Base-by-base conservation (phyloP, 768 basidiomycete species). In the Lactifluus pinguis region DNA sequence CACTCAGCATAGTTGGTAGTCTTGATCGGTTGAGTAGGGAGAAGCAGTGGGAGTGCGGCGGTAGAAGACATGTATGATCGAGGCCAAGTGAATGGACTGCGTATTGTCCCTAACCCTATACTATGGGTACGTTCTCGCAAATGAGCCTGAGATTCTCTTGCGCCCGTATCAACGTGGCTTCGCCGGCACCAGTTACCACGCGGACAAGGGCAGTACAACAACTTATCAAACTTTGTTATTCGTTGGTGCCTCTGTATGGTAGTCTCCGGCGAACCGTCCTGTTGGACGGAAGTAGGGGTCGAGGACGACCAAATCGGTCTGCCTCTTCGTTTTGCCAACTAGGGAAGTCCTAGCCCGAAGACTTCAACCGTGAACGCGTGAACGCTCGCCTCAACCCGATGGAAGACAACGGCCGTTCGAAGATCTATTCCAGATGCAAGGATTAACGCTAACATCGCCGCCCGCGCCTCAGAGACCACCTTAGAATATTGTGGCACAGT, bases 401-500 rank as follows among this genome's bases (percentile, higher is more conserved):
- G 84, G 69, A 94, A 98, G 11, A 97, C 63, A 49, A 85, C 79
- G 13, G 83, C 86, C 64, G 83, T 76, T 59, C 82, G 76, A 0
- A 89, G 88, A 70, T 95, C 85, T 39, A 98, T 78, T 1, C 95
- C 94, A 53, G 92, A 79, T 0, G 95, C 92, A 8, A 98, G 76
- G 15, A 98, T 72, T 8, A 84, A 82, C 0, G 94, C 92, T 29
- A 95, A 76, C 81, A 90, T 85, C 49, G 94, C 86, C 55, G 76
- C 77, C 48, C 89, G 78, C 19, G 93, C 83, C 2, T 74, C 69
- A 14, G 76, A 75, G 8, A 98, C 78, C 13, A 74, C 69, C 41
- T 74, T 70, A 0, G 93, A 90, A 69, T 94, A 77, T 76, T 95
- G 93, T 6, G 93, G 93, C n/a, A n/a, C 29, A 98, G 76, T 2